Base-by-base conservation (phyloP, 2,329 filamentous ascomycete genomes). In the Cercospora canescens region DNA sequence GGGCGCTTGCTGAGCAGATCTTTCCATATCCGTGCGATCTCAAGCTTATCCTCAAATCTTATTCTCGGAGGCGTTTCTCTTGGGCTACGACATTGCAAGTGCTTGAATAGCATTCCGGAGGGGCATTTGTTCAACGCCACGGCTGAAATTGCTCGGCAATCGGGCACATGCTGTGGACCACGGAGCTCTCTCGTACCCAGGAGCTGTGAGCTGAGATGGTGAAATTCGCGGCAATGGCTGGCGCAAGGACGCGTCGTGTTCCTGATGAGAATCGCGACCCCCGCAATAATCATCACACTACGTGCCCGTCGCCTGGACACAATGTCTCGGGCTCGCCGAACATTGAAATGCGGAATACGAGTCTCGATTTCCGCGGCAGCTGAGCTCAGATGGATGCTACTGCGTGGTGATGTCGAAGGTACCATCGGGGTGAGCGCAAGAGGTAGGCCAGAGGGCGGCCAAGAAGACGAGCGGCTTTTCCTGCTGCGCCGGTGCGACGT, bases 11-110 rank as follows among this genome's bases (percentile, higher is more conserved):
- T 26, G 5, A 30, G 60, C 60, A 62, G 60, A 62, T 62, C 60
- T 41, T 41, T 9, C 59, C 57, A 24, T 34, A 41, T 34, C 18
- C 3, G 48, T n/a, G 18, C 32, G 32, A 28, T 48, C 37, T 34
- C 18, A 62, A 57, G 45, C 45, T 39, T 59, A 52, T 35, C 37
- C 57, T 28, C 39, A 30, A 37, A 34, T 62, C 48, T 61, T 56
- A 56, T 56, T 56, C 35, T 50, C 55, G 54, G 32, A 54, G 26
- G 60, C 54, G 45, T 62, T 50, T 52, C 58, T 58, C 37, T 65
- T 58, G 58, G 58, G 58, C 37, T 62, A 56, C 32, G 28, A 26
- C 39, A n/a, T 55, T 28, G 30, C 54, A 45, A 54, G 21, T 16
- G 32, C 35, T 39, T 26, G 35, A 28, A 26, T 16, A 30, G 32